Evolutionary conservation across 2,329 filamentous ascomycete species (phyloP).

Genomic region (Phyllosticta citrichinensis): DNA sequence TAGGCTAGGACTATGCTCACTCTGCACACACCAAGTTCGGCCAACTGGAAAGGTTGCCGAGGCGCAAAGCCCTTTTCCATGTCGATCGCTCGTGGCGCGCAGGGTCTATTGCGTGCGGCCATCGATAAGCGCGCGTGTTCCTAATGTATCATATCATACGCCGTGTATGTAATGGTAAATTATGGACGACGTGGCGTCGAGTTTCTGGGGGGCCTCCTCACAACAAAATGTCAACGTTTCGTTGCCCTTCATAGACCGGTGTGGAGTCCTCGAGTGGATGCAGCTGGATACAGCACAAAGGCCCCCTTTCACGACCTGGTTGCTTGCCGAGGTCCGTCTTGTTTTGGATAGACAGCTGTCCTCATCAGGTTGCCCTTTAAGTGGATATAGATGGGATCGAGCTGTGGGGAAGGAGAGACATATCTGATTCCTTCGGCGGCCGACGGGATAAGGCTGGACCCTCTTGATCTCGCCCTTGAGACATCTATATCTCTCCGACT

Average conservation of each 20-base stretch:
- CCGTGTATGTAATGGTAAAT: neutral
- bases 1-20: neutral
- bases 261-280: neutral
- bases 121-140: neutral
- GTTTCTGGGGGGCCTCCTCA: neutral
- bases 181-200: neutral
- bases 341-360: neutral
- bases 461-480: neutral
- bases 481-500: no score
- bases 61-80: neutral
- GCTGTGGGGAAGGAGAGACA: neutral
- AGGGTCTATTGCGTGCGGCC: neutral
- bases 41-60: neutral
- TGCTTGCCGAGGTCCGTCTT: neutral
- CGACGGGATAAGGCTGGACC: neutral
- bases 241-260: neutral
- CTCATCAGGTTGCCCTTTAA: neutral
- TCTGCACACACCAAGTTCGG: neutral
- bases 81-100: neutral
- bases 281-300: neutral
- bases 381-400: neutral
- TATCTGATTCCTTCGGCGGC: neutral
- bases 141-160: no score
- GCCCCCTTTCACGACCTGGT: neutral
- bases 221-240: neutral